Evolutionary conservation across 108 stramenopile species (phyloP).

Genomic region (Skeletonema grethae): DNA sequence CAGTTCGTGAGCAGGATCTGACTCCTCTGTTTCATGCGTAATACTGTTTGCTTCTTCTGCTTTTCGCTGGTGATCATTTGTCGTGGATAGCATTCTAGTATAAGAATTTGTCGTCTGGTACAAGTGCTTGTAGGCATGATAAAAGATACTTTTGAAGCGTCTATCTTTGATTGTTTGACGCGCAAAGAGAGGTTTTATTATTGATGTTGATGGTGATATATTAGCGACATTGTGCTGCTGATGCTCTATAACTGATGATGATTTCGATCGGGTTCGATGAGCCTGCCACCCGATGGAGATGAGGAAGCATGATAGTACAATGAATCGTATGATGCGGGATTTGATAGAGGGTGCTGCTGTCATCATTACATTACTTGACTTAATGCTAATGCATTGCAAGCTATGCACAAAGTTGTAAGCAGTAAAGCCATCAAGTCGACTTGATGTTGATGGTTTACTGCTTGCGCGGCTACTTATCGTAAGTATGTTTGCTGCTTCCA

Average conservation of each 20-base stretch:
- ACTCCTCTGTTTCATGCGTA: not conserved
- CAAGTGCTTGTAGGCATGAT: conserved; percentile 7
- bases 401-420: too few relatives aligned
- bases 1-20: conserved; percentile 18
- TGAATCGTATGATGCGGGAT: not conserved
- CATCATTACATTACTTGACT: not conserved
- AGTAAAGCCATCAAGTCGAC: too few relatives aligned
- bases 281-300: not conserved
- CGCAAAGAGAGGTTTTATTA: not conserved
- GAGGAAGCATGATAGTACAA: not conserved
- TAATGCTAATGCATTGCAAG: too few relatives aligned
- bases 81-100: not conserved
- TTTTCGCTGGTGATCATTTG: not conserved
- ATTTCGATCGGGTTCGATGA: not conserved
- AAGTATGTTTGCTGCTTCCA: too few relatives aligned
- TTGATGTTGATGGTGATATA: not conserved
- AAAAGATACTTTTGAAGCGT: conserved; percentile 6
- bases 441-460: too few relatives aligned
- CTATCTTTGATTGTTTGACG: not conserved
- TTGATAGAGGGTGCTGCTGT: not conserved
- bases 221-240: not conserved
- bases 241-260: not conserved
- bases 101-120: conserved; percentile 8
- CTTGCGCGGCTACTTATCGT: too few relatives aligned
- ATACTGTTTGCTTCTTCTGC: not conserved